Evolutionary conservation across 2,329 filamentous ascomycete species (phyloP).

Genomic region (Harringtonia aguacate): DNA sequence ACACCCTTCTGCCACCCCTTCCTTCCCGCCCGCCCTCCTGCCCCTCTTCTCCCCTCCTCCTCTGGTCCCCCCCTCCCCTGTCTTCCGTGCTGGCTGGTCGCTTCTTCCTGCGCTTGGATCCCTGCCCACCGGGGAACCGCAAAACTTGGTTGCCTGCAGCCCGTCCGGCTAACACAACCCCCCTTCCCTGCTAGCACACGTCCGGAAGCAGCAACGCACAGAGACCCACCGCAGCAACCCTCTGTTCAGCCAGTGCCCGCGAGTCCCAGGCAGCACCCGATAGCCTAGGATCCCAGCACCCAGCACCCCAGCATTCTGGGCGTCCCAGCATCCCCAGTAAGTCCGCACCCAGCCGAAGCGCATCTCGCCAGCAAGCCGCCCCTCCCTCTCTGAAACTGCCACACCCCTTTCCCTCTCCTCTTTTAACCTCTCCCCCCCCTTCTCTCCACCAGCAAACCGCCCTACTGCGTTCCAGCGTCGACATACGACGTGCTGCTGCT

Average conservation of each 20-base stretch:
- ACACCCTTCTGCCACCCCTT: neutral
- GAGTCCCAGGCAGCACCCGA: too few species aligned
- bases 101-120: neutral
- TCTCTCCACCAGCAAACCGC: neutral
- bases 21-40: neutral
- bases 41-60: slow-evolving; percentile 2
- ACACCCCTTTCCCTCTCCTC: slow-evolving; percentile 1
- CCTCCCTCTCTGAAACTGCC: neutral
- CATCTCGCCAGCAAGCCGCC: neutral
- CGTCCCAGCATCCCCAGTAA: too few species aligned
- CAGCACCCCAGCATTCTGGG: neutral
- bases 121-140: neutral
- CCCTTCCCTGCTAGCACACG: neutral
- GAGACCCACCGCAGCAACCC: too few species aligned
- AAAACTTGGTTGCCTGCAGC: neutral
- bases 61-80: neutral
- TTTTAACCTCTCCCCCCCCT: neutral
- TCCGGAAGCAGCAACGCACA: too few species aligned
- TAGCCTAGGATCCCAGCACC: neutral
- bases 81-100: neutral
- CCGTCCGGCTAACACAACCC: neutral
- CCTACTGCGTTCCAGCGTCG: neutral
- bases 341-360: neutral
- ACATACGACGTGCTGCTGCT: neutral
- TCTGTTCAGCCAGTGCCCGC: too few species aligned